These are phyloP conservation scores for Chiua sp. DNA, from an alignment of 1,284 basidiomycete genomes.

Conservation along the genomic window DNA sequence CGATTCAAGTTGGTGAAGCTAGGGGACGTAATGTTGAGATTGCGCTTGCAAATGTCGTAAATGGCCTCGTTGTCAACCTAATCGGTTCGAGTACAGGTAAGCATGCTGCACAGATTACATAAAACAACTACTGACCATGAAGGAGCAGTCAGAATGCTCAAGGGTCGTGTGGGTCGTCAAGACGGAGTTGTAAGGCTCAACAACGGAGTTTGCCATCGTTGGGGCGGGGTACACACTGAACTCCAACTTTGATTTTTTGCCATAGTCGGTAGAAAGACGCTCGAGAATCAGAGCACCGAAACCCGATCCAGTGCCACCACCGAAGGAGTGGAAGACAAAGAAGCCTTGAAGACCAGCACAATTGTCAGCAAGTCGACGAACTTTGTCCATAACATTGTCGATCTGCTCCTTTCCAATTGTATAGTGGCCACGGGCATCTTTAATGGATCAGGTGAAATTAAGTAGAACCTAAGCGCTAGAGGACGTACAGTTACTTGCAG, in stretches of 20 bases:
- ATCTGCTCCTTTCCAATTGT: slow-evolving; percentile 98
- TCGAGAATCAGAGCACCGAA: slow-evolving; percentile 98
- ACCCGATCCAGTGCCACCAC: slow-evolving; percentile 99
- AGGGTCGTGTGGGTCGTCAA: slow-evolving; percentile 99
- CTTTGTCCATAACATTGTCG: slow-evolving; percentile 92
- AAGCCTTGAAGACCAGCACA: slow-evolving; percentile 99
- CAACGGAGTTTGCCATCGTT: slow-evolving; percentile 95
- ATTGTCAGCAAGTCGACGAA: slow-evolving; percentile 97
- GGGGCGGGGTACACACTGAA: slow-evolving; percentile 98
- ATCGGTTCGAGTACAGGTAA: slow-evolving; percentile 11
- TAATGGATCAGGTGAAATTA: background rate
- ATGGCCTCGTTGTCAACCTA: slow-evolving; percentile 93
- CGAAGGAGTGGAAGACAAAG: slow-evolving; percentile 99
- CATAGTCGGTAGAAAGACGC: slow-evolving; percentile 97
- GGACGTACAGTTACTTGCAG: slow-evolving; percentile 95
- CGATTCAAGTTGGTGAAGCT: slow-evolving; percentile 90
- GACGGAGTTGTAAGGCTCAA: slow-evolving; percentile 99
- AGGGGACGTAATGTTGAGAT: slow-evolving; percentile 80
- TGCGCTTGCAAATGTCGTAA: slow-evolving; percentile 96
- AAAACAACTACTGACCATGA: slow-evolving; percentile 71
- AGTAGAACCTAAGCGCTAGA: background rate
- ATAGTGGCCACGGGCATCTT: slow-evolving; percentile 97
- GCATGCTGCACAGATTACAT: slow-evolving; percentile 4
- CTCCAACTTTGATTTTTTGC: slow-evolving; percentile 99
- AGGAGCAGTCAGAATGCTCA: slow-evolving; percentile 99